phyloP scores from a whole-genome alignment of 2,329 filamentous ascomycete genomes.

The Aspergillus awamori region DNA sequence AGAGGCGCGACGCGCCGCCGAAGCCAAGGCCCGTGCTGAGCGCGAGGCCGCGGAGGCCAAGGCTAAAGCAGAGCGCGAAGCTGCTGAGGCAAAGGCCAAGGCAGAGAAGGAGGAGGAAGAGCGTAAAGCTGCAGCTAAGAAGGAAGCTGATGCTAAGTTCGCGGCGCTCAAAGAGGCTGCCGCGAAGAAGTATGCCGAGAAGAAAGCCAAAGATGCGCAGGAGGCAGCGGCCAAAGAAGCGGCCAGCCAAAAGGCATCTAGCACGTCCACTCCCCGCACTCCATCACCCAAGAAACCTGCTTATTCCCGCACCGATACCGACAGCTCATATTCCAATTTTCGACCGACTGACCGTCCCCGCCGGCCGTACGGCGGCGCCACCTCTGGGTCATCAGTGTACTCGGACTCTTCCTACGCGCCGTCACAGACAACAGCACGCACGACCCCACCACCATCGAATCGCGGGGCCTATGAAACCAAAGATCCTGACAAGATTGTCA shows the following conservation, averaged over 20 bases:
- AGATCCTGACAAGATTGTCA: slow-evolving; percentile 94
- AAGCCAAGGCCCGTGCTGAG: slow-evolving; percentile 26
- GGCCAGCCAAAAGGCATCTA: slow-evolving; percentile 32
- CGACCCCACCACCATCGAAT: slow-evolving; percentile 78
- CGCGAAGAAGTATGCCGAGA: slow-evolving; percentile 42
- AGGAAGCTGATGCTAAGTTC: slow-evolving; percentile 43
- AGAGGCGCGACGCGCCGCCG: slow-evolving; percentile 20
- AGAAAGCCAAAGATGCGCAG: slow-evolving; percentile 40
- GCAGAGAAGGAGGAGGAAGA: slow-evolving; percentile 56
- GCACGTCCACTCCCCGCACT: slow-evolving; percentile 34
- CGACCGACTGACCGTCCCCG: slow-evolving; percentile 75
- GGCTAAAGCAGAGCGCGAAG: slow-evolving; percentile 38
- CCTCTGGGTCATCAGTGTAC: slow-evolving; percentile 59
- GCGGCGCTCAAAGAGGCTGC: slow-evolving; percentile 44
- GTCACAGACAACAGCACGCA: slow-evolving; percentile 79
- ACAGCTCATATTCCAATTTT: slow-evolving; percentile 72
- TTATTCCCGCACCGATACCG: slow-evolving; percentile 41
- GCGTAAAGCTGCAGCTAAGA: slow-evolving; percentile 48
- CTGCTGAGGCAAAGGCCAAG: slow-evolving; percentile 38
- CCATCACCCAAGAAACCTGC: slow-evolving; percentile 46
- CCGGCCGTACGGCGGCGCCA: slow-evolving; percentile 54
- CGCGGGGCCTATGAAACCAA: slow-evolving; percentile 81
- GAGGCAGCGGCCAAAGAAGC: slow-evolving; percentile 31
- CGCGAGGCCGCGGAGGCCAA: slow-evolving; percentile 32
- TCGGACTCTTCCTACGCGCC: slow-evolving; percentile 87